Base-by-base conservation (phyloP, 202 grass and related monocot species). In the Alloteropsis angusta region DNA sequence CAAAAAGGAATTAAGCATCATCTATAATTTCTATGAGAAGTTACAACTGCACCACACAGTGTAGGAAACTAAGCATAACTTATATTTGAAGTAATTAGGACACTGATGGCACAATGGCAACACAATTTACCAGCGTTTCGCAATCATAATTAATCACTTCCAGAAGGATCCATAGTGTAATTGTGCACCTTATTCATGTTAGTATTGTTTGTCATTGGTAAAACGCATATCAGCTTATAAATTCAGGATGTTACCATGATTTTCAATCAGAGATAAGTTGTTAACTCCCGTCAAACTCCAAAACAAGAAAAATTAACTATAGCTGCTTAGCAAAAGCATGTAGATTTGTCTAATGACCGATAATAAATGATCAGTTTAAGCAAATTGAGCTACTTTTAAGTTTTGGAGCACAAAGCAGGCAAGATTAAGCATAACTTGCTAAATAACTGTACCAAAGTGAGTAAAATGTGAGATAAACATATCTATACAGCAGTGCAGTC, bases 101-200 rank as follows among this genome's bases (percentile, higher is more conserved):
- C 26, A 84, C 63, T 63, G 58, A 13, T 42, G 32, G 22, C 25
- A 37, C 48, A 87, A 58, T 56, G 71, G 21, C 57, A 41, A 71
- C 17, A 76, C 3, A 52, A 66, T 79, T 52, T 68, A 60, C 6
- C 18, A 48, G 57, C 18, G 32, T 7, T 44, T 64, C 12, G 25
- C 1, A 15, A 57, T 30, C 47, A 46, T 30, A 53, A 44, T 10
- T 54, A 61, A 78, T 48, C 26, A 72, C 25, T 76, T 66, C 22
- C 4, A 34, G 48, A 59, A 4, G 32, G 46, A 16, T 42, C 6
- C 10, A 28, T 34, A 0, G 18, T 60, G 38, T 42, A 70, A 73
- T 23, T 68, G 50, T 4, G 26, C 16, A 15, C 12, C 44, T 44
- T 73, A 69, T 55, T 41, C 5, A 61, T 81, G 22, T 55, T 36